Evolutionary conservation across 352 stramenopile species (phyloP), one percentile per base, ranked within the genome.

Genomic region (Phytopythium litorale): DNA sequence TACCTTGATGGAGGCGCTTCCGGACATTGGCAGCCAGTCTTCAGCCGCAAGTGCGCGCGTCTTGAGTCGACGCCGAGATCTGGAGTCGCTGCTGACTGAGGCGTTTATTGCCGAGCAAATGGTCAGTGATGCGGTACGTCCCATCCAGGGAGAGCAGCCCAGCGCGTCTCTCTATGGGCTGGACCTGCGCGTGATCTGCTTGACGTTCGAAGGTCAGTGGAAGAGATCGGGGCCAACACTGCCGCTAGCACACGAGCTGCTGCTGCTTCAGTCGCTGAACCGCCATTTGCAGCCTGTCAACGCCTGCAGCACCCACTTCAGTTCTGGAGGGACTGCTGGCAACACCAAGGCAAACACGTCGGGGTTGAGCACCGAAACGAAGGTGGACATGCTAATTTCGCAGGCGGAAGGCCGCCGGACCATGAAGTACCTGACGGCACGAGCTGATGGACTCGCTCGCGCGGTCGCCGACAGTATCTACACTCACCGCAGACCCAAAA

Each of bases 361-460:
- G 4, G 12, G 7, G 25, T n/a, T 13, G 30, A 50, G 21, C 37
- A 30, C 37, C 19, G 37, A 51, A 23, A 37, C 21, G 6, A 51
- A 56, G 35, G 43, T 63, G 11, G 42, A 38, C 37, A 28, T 67
- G 13, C 38, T 89, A 1, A 59, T 84, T 4, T 58, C 58, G 6
- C 72, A 50, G 2, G 78, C 56, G 60, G 78, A 89, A 68, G 82
- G 82, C 4, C 70, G 66, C 15, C 71, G 58, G 23, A 72, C 79
- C 59, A 23, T 92, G 2, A 85, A 80, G 60, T 89, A 85, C 53
- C 38, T 92, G 38, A 70, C 65, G 13, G 51, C 63, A 45, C 73
- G 73, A 13, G 63, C 71, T 2, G 58, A 48, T 5, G 71, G 73
- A 18, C 55, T 82, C 3, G 67, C 65, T 15, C 57, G 49, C 6